A percentile compares a stretch with the other conserved stretches of the same genome.
These are phyloP conservation scores for Decorospora gaudefroyi DNA, from an alignment of 2,329 filamentous ascomycete genomes.

Conservation along the genomic window DNA sequence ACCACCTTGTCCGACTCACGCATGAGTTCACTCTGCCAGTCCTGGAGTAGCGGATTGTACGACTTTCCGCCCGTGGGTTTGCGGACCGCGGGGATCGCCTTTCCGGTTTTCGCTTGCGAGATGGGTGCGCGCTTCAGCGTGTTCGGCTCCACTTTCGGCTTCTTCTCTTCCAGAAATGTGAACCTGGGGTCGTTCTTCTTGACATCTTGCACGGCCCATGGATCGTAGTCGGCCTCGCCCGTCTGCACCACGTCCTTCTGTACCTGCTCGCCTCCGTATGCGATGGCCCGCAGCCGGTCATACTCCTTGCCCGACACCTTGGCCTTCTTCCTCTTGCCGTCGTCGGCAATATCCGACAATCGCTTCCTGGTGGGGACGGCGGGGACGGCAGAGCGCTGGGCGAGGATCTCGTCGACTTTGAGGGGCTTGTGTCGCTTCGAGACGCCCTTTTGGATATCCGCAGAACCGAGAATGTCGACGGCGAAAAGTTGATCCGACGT, in stretches of 20 bases:
- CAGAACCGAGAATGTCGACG: constrained; percentile 75
- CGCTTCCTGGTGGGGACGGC: constrained; percentile 81
- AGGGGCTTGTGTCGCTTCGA: constrained; percentile 75
- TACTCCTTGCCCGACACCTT: constrained; percentile 88
- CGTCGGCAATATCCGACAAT: constrained; percentile 70
- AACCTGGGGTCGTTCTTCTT: constrained; percentile 60
- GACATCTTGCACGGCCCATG: constrained; percentile 67
- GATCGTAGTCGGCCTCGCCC: constrained; percentile 71
- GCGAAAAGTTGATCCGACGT: constrained; percentile 81
- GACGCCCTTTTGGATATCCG: constrained; percentile 65
- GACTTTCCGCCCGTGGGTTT: constrained; percentile 82
- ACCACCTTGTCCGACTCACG: constrained; percentile 79
- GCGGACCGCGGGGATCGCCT: constrained; percentile 74
- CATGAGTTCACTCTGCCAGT: constrained; percentile 78
- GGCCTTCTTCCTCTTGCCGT: constrained; percentile 71
- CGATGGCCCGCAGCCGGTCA: constrained; percentile 74
- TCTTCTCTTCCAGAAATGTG: constrained; percentile 68
- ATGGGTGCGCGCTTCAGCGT: constrained; percentile 78
- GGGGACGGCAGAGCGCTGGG: constrained; percentile 78
- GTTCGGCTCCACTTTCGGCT: constrained; percentile 70
- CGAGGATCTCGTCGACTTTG: constrained; percentile 90
- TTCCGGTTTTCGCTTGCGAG: constrained; percentile 81
- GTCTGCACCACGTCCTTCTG: constrained; percentile 56
- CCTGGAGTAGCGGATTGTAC: constrained; percentile 87
- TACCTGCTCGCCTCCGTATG: constrained; percentile 67